A percentile compares a stretch with the other conserved stretches of the same genome.
phyloP scores from a whole-genome alignment of 2,329 filamentous ascomycete species.

The Cordyceps javanica region DNA sequence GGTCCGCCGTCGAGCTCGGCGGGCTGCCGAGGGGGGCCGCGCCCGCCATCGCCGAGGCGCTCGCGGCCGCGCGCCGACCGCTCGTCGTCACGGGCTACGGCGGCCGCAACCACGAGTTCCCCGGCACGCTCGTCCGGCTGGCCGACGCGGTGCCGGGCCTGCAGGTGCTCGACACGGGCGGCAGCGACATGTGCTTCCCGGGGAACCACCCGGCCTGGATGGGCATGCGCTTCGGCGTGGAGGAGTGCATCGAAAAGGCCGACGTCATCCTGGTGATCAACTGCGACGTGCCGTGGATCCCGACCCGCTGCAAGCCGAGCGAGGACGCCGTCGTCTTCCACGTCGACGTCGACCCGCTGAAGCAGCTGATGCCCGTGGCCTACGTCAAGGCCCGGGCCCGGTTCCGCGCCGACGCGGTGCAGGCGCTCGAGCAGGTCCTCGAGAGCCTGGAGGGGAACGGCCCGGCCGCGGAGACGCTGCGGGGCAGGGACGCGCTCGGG shows the following conservation, averaged over 20 bases:
- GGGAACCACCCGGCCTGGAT: slow-evolving; percentile 62
- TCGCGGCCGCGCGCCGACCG: slow-evolving; percentile 59
- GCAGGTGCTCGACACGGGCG: slow-evolving; percentile 68
- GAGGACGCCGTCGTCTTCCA: slow-evolving; percentile 53
- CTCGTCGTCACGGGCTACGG: slow-evolving; percentile 65
- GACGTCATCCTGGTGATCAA: slow-evolving; percentile 83
- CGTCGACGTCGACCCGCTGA: slow-evolving; percentile 59
- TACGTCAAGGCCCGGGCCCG: slow-evolving; percentile 62
- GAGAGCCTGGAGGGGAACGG: slow-evolving; percentile 49
- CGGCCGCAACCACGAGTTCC: slow-evolving; percentile 60
- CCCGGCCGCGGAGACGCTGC: slow-evolving; percentile 34
- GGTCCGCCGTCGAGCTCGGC: slow-evolving; percentile 64
- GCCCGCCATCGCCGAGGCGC: slow-evolving; percentile 52
- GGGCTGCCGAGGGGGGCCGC: slow-evolving; percentile 49
- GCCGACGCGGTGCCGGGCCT: slow-evolving; percentile 63
- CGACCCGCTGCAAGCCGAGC: slow-evolving; percentile 59
- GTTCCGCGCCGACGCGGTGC: slow-evolving; percentile 60
- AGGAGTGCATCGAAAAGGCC: slow-evolving; percentile 66
- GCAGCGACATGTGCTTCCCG: slow-evolving; percentile 77
- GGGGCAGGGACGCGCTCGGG: slow-evolving; percentile 13
- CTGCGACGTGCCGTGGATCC: slow-evolving; percentile 91
- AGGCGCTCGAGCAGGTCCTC: slow-evolving; percentile 63
- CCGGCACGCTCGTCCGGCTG: slow-evolving; percentile 57
- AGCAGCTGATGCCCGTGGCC: slow-evolving; percentile 67
- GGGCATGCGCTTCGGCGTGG: slow-evolving; percentile 66